Conservation (phyloP, 1,284 basidiomycete genomes). For the Apiotrichum gracile region DNA sequence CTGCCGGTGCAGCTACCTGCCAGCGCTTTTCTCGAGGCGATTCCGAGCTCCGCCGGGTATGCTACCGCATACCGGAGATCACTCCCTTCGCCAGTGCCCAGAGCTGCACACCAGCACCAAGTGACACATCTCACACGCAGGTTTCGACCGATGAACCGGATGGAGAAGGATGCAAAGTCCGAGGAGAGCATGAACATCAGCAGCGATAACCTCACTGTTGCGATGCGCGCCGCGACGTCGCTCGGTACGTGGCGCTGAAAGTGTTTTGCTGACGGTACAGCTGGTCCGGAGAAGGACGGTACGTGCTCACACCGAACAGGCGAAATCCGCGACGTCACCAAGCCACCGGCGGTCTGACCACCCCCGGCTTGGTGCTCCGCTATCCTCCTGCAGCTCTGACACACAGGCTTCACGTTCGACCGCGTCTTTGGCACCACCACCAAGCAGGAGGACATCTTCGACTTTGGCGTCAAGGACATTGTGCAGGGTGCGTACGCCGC, state of each 20-base stretch:
- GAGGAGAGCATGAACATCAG: conserved; percentile 83
- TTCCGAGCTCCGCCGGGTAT: too few relatives aligned
- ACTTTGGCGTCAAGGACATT: conserved; percentile 90
- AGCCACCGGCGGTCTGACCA: too few relatives aligned
- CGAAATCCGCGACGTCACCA: background rate
- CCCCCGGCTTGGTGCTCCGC: background rate
- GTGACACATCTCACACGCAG: conserved; percentile 47
- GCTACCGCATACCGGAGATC: too few relatives aligned
- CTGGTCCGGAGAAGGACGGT: conserved; percentile 48
- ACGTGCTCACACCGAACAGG: conserved; percentile 1
- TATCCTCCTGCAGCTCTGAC: conserved; percentile 8
- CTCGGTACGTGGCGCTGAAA: conserved; percentile 68
- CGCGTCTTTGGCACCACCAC: conserved; percentile 92
- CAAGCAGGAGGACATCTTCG: conserved; percentile 90
- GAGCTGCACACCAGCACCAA: background rate
- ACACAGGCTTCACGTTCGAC: conserved; percentile 86
- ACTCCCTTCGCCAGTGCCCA: too few relatives aligned
- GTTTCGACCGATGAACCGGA: conserved; percentile 90
- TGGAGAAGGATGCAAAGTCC: conserved; percentile 82
- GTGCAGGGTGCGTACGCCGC: conserved; percentile 36
- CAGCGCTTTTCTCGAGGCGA: too few relatives aligned
- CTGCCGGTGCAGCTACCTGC: too few relatives aligned
- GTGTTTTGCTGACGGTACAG: conserved; percentile 22
- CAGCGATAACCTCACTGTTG: conserved; percentile 75
- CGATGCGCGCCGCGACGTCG: conserved; percentile 59